These are phyloP conservation scores for Macrotyloma uniflorum DNA, from an alignment of 306 rosid species.

Conservation along the genomic window DNA sequence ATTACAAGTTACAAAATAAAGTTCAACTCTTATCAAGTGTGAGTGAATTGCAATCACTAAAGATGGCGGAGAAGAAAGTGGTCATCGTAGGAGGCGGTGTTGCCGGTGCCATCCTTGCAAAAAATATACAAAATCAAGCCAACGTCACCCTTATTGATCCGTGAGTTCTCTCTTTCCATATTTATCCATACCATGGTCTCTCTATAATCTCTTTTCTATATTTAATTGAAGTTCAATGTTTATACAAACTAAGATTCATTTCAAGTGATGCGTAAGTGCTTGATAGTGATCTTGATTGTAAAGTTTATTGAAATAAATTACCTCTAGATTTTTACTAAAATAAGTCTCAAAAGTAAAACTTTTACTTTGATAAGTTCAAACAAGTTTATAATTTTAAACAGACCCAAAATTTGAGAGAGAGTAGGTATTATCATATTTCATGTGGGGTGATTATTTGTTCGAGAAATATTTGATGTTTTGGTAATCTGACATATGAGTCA, in stretches of 20 bases:
- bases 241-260: not conserved
- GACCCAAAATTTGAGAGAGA: not conserved
- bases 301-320: not conserved
- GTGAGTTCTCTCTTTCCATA: conserved; percentile 45
- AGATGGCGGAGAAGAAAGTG: conserved; percentile 58
- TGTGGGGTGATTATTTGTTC: not conserved
- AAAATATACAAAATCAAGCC: conserved; percentile 60
- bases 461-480: conserved; percentile 4
- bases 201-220: not conserved
- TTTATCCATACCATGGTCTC: not conserved
- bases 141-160: conserved; percentile 74
- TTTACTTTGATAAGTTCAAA: not conserved
- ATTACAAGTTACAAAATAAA: not conserved
- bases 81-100: conserved; percentile 87
- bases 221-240: conserved; percentile 5
- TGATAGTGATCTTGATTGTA: not conserved
- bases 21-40: not conserved
- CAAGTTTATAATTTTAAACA: not conserved
- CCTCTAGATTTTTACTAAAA: not conserved
- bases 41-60: not conserved
- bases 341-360: not conserved
- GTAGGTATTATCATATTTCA: not conserved
- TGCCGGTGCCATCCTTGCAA: conserved; percentile 76
- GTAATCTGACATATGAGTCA: not conserved
- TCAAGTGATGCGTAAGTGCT: not conserved